A percentile compares a stretch with the other conserved stretches of the same genome.
Evolutionary conservation across 768 basidiomycete species (phyloP).

Genomic region (Termitomyces sp.): DNA sequence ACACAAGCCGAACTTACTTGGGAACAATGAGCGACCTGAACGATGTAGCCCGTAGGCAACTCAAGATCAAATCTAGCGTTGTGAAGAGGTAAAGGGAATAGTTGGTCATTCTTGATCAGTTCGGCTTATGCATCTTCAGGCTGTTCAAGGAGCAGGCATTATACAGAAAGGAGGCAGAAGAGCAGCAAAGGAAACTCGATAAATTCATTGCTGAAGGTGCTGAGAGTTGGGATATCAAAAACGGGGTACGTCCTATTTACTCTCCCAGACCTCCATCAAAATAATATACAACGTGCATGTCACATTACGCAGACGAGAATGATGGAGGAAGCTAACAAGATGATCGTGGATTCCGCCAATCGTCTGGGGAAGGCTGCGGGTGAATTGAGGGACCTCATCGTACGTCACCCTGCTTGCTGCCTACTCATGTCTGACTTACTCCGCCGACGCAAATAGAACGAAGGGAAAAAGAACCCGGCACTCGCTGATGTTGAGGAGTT

Average conservation of each 20-base stretch:
- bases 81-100: constrained; percentile 52
- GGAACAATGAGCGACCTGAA: constrained; percentile 42
- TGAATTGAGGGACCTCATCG: constrained; percentile 63
- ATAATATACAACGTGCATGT: constrained; percentile 1
- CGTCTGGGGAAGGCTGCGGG: constrained; percentile 57
- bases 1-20: neutral
- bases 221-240: constrained; percentile 76
- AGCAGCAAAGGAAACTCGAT: constrained; percentile 53
- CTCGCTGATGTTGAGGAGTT: constrained; percentile 39
- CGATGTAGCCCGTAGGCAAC: constrained; percentile 48
- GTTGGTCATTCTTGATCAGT: constrained; percentile 7
- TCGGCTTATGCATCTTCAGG: constrained; percentile 26
- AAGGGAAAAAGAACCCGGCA: constrained; percentile 36
- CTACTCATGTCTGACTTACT: constrained; percentile 4
- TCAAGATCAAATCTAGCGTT: constrained; percentile 71
- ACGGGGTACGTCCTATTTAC: constrained; percentile 44
- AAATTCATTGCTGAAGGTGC: constrained; percentile 53
- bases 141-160: constrained; percentile 61
- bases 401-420: constrained; percentile 33
- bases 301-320: constrained; percentile 46
- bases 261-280: neutral
- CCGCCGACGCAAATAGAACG: constrained; percentile 28
- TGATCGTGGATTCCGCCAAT: constrained; percentile 64
- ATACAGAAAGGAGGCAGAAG: constrained; percentile 62
- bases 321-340: constrained; percentile 73